Evolutionary conservation across 208 protist genomes (phyloP).

Genomic region (Acanthamoeba quina): DNA sequence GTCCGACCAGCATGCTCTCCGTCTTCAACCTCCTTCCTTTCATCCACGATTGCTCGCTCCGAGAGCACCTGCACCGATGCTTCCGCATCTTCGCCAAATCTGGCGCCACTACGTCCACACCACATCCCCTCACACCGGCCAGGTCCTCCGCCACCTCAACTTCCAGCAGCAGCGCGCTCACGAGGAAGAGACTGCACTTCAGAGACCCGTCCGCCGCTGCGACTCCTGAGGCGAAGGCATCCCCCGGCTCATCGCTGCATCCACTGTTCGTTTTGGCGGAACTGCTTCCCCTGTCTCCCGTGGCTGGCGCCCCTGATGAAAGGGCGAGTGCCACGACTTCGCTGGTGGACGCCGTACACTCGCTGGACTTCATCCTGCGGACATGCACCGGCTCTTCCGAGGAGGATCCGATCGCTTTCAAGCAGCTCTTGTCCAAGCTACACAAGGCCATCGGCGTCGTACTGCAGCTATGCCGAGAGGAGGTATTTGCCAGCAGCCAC

Average conservation of each 20-base stretch:
- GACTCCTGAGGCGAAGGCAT: background rate
- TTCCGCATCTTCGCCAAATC: constrained; percentile 47
- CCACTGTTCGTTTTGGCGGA: constrained; percentile 19
- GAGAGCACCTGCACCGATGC: constrained; percentile 5
- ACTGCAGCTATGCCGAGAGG: background rate
- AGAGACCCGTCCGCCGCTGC: background rate
- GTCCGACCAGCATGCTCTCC: background rate
- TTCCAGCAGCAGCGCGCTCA: constrained; percentile 1
- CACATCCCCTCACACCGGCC: background rate
- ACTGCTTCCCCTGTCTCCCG: background rate
- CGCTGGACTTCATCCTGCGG: constrained; percentile 29
- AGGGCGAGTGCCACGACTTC: background rate
- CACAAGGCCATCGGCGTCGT: background rate
- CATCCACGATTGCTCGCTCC: constrained; percentile 11
- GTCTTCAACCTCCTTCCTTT: constrained; percentile 24
- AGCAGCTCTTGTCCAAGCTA: constrained; percentile 42
- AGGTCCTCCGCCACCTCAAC: background rate
- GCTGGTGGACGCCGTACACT: constrained; percentile 10
- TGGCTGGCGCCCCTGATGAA: background rate
- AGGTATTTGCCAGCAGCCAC: background rate
- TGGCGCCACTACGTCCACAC: background rate
- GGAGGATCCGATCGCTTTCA: constrained; percentile 9
- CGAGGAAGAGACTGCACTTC: constrained; percentile 9
- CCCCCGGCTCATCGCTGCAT: background rate
- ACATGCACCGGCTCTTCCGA: background rate